Conservation (phyloP, 495 filamentous ascomycete genomes). For the Diplogelasinospora grovesii region DNA sequence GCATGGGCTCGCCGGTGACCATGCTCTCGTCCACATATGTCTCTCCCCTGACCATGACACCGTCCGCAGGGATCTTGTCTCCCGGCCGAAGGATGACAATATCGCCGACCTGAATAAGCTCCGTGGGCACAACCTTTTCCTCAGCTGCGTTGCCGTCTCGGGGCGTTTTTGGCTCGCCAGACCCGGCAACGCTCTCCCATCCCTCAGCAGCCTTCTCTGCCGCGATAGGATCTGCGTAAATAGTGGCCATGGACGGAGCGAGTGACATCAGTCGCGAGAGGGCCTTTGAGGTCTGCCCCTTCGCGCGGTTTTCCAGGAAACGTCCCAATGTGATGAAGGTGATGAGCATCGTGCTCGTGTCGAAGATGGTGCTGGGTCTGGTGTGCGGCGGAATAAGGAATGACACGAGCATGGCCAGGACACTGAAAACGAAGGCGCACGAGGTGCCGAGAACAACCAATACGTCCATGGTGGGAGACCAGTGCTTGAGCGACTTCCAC, state of each 20-base stretch:
- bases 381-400: conserved; percentile 61
- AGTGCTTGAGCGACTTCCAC: conserved; percentile 84
- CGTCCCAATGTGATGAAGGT: conserved; percentile 90
- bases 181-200: conserved; percentile 48
- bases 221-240: conserved; percentile 94
- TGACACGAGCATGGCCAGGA: conserved; percentile 80
- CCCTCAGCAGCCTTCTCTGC: conserved; percentile 81
- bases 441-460: conserved; percentile 91
- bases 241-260: conserved; percentile 92
- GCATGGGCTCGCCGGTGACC: conserved; percentile 96
- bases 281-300: conserved; percentile 93
- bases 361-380: conserved; percentile 81
- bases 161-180: conserved; percentile 39
- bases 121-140: conserved; percentile 81
- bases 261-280: conserved; percentile 94
- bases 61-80: conserved; percentile 95
- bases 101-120: conserved; percentile 91
- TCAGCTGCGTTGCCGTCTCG: conserved; percentile 55
- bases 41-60: conserved; percentile 77
- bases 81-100: conserved; percentile 89
- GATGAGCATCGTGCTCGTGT: conserved; percentile 98
- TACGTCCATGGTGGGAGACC: conserved; percentile 95
- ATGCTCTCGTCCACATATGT: conserved; percentile 96
- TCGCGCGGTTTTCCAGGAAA: conserved; percentile 90
- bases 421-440: conserved; percentile 96